Base-by-base conservation (phyloP, 108 stramenopile genomes). In the Cyclotella atomus region DNA sequence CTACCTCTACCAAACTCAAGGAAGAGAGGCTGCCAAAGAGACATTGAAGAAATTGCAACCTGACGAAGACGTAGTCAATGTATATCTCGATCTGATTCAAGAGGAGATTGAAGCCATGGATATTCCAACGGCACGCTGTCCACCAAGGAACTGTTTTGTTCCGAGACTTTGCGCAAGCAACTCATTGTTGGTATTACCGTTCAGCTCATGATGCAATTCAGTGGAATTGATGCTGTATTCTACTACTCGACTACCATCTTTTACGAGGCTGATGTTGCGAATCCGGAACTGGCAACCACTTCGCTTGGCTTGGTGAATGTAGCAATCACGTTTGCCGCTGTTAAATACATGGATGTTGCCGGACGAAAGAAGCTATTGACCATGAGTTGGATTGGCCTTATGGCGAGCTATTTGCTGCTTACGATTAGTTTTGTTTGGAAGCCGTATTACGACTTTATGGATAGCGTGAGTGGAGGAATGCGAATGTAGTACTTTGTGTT, bases 121-220 rank as follows among this genome's bases (percentile, higher is more conserved):
- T 38, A 38, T 35, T 67, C 53, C 12, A 35, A 27, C 5, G 76
- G 59, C 7, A 53, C 34, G 2, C 35, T 78, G 20, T 24, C 70
- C 15, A 46, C 70, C 3, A 7, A 25, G 4, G 63, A 78, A 25
- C 62, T 78, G 15, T 64, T 78, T 44, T 21, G 33, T 5, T 70
- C 70, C 12, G 24, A 60, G n/a, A 65, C 14, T 23, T 45, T 78
- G 19, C 38, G 77, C 2, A 78, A 78, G 38, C 77, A 78, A 46
- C 62, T 78, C 32, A 78, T 78, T 41, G 77, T 78, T 20, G 77
- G 77, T 32, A 68, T 78, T 30, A 45, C 52, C 14, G 65, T 68
- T 21, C 77, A 78, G 35, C 63, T 78, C 2, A 78, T 78, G 77
- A 78, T 78, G 77, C 77, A 78, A 43, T 78, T 68, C 24, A 33